Evolutionary conservation across 2,329 filamentous ascomycete genomes (phyloP).

Genomic region (Aschersonia sp.): DNA sequence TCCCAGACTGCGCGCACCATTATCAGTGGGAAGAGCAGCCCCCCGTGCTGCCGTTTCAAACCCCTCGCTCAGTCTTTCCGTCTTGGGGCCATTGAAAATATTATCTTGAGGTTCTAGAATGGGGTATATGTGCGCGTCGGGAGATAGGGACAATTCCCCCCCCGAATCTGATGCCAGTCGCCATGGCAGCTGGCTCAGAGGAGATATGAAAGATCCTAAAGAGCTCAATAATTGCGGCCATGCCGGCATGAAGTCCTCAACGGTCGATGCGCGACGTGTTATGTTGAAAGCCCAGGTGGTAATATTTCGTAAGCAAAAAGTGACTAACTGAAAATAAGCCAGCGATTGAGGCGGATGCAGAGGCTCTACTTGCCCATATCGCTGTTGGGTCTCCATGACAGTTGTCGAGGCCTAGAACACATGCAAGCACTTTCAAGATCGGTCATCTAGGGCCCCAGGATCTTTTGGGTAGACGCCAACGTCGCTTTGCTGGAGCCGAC

Average conservation of each 20-base stretch:
- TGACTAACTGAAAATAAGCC: conserved; percentile 7
- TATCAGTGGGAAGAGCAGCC: conserved; percentile 40
- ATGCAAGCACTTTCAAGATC: too few relatives aligned
- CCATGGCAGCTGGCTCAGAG: not conserved
- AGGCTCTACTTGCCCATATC: not conserved
- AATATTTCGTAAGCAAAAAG: conserved; percentile 33
- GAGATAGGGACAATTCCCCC: conserved; percentile 9
- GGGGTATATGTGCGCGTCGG: conserved; percentile 13
- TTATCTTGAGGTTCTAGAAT: conserved; percentile 13
- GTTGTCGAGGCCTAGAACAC: not conserved
- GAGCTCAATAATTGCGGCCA: conserved; percentile 57
- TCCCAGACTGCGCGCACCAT: conserved; percentile 55
- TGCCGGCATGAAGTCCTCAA: conserved; percentile 54
- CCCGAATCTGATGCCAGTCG: conserved; percentile 8
- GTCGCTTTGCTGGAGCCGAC: too few relatives aligned
- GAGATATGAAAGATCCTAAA: conserved; percentile 43
- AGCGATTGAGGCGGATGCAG: conserved; percentile 5
- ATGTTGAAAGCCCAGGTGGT: conserved; percentile 43
- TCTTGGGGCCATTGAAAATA: not conserved
- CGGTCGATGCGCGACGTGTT: conserved; percentile 44
- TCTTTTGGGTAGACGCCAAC: too few relatives aligned
- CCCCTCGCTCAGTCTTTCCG: not conserved
- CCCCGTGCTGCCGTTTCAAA: conserved; percentile 7
- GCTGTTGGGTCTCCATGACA: conserved; percentile 2
- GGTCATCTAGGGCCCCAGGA: too few relatives aligned